These are phyloP conservation scores for Pseudopithomyces maydicus DNA, from an alignment of 2,329 filamentous ascomycete genomes.

Conservation along the genomic window DNA sequence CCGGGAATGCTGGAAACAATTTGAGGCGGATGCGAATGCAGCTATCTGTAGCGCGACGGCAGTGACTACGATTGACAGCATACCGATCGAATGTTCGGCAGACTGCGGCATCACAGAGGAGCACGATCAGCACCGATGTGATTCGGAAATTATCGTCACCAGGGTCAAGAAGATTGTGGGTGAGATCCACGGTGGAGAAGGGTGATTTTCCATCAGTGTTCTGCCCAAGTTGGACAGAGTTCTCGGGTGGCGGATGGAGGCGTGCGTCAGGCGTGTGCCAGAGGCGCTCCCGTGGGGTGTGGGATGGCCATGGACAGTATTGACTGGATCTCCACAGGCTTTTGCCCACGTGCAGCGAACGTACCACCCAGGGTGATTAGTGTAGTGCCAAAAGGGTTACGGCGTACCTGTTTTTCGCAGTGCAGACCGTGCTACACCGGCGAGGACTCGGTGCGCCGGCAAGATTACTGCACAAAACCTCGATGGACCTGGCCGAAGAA, in stretches of 20 bases:
- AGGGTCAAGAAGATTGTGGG: neutral
- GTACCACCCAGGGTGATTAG: neutral
- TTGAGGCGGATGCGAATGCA: too few species aligned
- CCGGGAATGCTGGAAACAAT: too few species aligned
- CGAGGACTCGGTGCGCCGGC: neutral
- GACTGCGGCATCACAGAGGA: too few species aligned
- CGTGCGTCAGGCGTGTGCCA: neutral
- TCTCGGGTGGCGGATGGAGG: neutral
- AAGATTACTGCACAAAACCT: neutral
- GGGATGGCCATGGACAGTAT: too few species aligned
- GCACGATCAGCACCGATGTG: too few species aligned
- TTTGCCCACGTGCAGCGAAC: neutral
- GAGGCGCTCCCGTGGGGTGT: too few species aligned
- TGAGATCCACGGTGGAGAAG: neutral
- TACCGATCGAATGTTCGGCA: too few species aligned
- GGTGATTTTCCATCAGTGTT: neutral
- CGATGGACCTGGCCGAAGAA: neutral
- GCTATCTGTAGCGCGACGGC: too few species aligned
- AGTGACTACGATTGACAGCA: too few species aligned
- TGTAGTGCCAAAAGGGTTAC: neutral
- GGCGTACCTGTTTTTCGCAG: neutral
- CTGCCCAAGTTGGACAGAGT: neutral
- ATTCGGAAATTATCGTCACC: too few species aligned
- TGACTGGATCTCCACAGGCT: neutral
- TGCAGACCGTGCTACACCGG: neutral